Base-by-base conservation (phyloP, 495 filamentous ascomycete species). In the Penicillium macrosclerotiorum region DNA sequence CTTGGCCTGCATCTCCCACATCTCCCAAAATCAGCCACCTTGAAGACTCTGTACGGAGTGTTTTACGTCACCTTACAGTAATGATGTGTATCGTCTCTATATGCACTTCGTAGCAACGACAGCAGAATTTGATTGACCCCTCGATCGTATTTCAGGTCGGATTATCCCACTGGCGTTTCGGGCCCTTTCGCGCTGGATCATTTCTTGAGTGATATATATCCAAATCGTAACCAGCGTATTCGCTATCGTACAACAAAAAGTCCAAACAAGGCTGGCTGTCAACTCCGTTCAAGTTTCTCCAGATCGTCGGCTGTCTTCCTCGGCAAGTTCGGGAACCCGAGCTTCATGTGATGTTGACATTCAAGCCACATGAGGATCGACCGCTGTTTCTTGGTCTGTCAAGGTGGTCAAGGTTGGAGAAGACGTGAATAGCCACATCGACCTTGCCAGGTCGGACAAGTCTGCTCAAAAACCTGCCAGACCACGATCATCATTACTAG, bases 401-500 rank as follows among this genome's bases (percentile, higher is more conserved):
- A 14, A 27, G 27, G 19, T 13, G 7, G 32, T 17, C 16, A 11
- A 29, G 23, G 3, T 12, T 29, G 25, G 12, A 29, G 25, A 29
- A 5, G 6, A 5, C 25, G 25, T 29, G 6, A 9, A 25, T 34
- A 13, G 22, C 9, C 9, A 14, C 13, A 18, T 42, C 39, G 45
- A 49, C 41, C n/a, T n/a, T n/a, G n/a, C 35, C 12, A 19, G 18
- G 4, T 3, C 6, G n/a, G 8, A 20, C 22, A 40, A 37, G 27
- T 2, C 3, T 23, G 8, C 39, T n/a, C 40, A 31, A 42, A 56
- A 54, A 42, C 37, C 33, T 47, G 55, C 19, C 40, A 47, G 29
- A 20, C 22, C 19, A 24, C 20, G 55, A 46, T n/a, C 33, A 60
- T 62, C 55, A 42, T 57, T 62, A 22, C 59, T 50, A 8, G 13